A percentile compares a stretch with the other conserved stretches of the same genome.
phyloP scores from a whole-genome alignment of 2,329 filamentous ascomycete genomes.

The Sporothrix protearum region DNA sequence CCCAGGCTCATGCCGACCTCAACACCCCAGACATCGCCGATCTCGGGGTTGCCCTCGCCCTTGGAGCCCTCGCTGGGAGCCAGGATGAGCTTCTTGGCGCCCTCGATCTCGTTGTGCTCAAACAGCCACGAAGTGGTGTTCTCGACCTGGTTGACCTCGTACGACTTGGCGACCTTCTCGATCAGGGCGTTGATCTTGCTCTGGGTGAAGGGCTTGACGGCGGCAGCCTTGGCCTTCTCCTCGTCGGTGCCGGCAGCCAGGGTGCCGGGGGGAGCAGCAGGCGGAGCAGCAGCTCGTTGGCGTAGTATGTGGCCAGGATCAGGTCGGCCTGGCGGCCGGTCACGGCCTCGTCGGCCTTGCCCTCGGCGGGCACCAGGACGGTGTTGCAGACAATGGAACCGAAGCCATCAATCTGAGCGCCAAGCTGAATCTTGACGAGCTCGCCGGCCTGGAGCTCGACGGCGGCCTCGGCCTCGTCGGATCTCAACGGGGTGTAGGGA shows the following conservation, averaged over 20 bases:
- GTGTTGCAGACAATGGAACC: slow-evolving; percentile 95
- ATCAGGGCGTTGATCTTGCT: slow-evolving; percentile 80
- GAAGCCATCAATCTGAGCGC: slow-evolving; percentile 94
- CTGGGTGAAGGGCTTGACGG: slow-evolving; percentile 79
- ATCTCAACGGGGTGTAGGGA: slow-evolving; percentile 87
- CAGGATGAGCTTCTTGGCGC: slow-evolving; percentile 95
- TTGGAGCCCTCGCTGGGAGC: slow-evolving; percentile 80
- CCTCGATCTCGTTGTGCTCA: slow-evolving; percentile 95
- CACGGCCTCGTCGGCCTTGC: slow-evolving; percentile 55
- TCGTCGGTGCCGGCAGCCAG: slow-evolving; percentile 81
- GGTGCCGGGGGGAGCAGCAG: slow-evolving; percentile 89
- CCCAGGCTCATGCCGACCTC: slow-evolving; percentile 91
- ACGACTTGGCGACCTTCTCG: slow-evolving; percentile 87
- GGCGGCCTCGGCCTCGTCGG: slow-evolving; percentile 80
- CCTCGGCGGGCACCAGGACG: slow-evolving; percentile 65
- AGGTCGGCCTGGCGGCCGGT: slow-evolving; percentile 80
- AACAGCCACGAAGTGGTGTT: slow-evolving; percentile 98
- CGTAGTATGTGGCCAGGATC: slow-evolving; percentile 85
- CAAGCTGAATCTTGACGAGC: slow-evolving; percentile 96
- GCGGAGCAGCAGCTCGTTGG: slow-evolving; percentile 89
- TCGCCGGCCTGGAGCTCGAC: slow-evolving; percentile 78
- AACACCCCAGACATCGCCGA: slow-evolving; percentile 95
- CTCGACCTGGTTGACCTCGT: slow-evolving; percentile 90
- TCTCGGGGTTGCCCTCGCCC: slow-evolving; percentile 82
- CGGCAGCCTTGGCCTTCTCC: slow-evolving; percentile 87